phyloP scores from a whole-genome alignment of 805 yeast species.

The Komagataella populi region DNA sequence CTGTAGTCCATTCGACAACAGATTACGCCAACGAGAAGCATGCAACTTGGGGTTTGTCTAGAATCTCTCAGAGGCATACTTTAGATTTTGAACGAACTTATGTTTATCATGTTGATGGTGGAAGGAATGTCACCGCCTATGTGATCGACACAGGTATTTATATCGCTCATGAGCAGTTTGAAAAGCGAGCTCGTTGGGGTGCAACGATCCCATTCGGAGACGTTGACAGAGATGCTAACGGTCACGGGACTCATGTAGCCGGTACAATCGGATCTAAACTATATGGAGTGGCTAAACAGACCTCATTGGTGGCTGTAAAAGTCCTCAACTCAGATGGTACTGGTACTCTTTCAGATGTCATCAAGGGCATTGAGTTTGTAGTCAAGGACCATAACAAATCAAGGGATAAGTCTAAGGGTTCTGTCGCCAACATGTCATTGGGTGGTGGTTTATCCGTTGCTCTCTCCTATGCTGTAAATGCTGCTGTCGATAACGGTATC shows the following conservation, averaged over 20 bases:
- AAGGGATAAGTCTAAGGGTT: constrained; percentile 19
- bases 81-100: background rate
- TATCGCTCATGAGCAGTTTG: constrained; percentile 46
- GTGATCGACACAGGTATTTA: constrained; percentile 78
- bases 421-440: constrained; percentile 69
- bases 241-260: constrained; percentile 93
- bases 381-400: constrained; percentile 33
- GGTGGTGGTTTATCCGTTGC: constrained; percentile 61
- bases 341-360: constrained; percentile 54
- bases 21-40: background rate
- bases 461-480: constrained; percentile 62
- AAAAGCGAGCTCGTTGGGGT: constrained; percentile 45
- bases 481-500: constrained; percentile 62
- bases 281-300: constrained; percentile 77
- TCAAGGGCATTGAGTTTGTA: constrained; percentile 55
- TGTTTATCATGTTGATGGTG: constrained; percentile 13
- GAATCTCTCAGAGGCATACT: background rate
- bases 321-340: constrained; percentile 56
- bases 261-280: constrained; percentile 71
- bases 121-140: constrained; percentile 57
- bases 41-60: background rate
- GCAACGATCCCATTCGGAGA: constrained; percentile 40
- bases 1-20: background rate
- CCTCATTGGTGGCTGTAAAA: constrained; percentile 56
- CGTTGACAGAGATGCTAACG: constrained; percentile 43